Percentiles rank a stretch among this genome's conserved stretches.
Evolutionary conservation across 305 asterid species (phyloP).

Genomic region (Rubia tinctorum): DNA sequence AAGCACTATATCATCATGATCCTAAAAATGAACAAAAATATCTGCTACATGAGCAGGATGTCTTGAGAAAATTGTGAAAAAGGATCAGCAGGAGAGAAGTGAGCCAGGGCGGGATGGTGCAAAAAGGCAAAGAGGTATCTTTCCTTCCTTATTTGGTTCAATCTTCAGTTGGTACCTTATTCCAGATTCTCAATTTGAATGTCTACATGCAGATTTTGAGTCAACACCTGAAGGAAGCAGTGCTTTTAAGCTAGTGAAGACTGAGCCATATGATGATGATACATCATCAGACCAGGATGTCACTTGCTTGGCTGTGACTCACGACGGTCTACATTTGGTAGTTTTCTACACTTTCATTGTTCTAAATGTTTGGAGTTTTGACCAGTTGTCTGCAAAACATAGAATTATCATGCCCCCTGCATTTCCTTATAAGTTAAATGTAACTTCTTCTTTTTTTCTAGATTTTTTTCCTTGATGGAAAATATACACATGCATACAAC

Average conservation of each 20-base stretch:
- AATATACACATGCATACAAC: neutral
- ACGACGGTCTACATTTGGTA: constrained; percentile 24
- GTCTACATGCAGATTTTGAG: constrained; percentile 5
- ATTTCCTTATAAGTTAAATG: neutral
- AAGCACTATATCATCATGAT: neutral
- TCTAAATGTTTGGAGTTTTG: neutral
- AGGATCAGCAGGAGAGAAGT: constrained; percentile 2
- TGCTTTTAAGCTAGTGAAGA: constrained; percentile 13
- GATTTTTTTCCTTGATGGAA: neutral
- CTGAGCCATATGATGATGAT: constrained; percentile 20
- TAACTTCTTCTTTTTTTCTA: neutral
- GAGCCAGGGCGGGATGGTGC: neutral
- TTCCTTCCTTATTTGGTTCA: neutral
- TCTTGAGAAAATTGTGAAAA: constrained; percentile 1
- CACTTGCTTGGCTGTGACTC: constrained; percentile 19
- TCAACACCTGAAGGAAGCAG: neutral
- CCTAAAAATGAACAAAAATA: neutral
- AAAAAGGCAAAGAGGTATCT: constrained; percentile 11
- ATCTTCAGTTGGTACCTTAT: neutral
- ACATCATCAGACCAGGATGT: constrained; percentile 2
- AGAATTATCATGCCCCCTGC: too few relatives aligned
- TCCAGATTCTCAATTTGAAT: neutral
- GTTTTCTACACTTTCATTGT: neutral
- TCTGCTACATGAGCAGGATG: constrained; percentile 2
- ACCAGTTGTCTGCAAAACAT: constrained; percentile 1